Conservation (phyloP, 305 asterid species). For the Solanum hybrid region DNA sequence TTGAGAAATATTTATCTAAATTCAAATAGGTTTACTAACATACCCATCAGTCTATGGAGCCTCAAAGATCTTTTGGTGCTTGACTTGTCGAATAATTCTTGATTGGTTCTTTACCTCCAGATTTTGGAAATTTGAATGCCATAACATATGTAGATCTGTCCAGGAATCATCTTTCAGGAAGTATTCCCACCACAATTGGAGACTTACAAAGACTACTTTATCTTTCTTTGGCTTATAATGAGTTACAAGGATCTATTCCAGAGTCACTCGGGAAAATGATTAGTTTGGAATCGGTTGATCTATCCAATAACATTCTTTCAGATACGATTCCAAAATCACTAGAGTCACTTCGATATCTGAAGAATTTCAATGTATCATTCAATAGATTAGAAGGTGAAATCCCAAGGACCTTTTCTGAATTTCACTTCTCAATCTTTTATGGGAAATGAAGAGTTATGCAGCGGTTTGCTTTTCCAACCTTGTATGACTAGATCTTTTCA, state of each 20-base stretch:
- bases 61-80: background rate
- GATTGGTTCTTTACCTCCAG: background rate
- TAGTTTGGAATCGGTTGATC: background rate
- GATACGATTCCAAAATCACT: too few relatives aligned
- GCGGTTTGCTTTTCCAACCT: too few relatives aligned
- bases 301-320: background rate
- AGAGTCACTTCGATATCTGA: too few relatives aligned
- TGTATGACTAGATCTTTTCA: too few relatives aligned
- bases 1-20: background rate
- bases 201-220: background rate
- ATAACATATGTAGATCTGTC: slow-evolving; percentile 9
- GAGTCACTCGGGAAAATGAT: background rate
- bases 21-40: background rate
- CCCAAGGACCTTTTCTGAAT: too few relatives aligned
- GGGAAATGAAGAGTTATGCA: too few relatives aligned
- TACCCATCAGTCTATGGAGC: background rate
- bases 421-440: too few relatives aligned
- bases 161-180: slow-evolving; percentile 3
- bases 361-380: too few relatives aligned
- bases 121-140: background rate
- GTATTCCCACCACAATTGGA: slow-evolving; percentile 3
- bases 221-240: background rate
- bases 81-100: background rate
- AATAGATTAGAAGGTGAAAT: too few relatives aligned
- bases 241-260: background rate